A percentile compares a stretch with the other conserved stretches of the same genome.
These are phyloP conservation scores for Areca catechu DNA, from an alignment of 176 grass and related monocot genomes.

Conservation along the genomic window DNA sequence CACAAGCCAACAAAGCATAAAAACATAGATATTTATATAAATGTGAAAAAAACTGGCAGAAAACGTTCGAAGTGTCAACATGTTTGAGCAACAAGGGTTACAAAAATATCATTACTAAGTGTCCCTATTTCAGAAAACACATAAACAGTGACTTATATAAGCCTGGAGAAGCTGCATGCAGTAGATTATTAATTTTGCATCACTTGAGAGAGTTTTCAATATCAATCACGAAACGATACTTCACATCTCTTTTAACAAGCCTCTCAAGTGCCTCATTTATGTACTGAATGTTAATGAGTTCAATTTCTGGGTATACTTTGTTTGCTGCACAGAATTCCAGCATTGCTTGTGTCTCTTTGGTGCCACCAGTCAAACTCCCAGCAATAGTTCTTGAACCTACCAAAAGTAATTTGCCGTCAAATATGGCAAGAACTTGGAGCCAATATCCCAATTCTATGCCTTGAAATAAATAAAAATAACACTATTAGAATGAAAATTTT, in stretches of 20 bases:
- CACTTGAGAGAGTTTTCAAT: slow-evolving; percentile 53
- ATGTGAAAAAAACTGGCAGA: too few species aligned
- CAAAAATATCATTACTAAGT: too few species aligned
- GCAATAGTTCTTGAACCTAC: slow-evolving; percentile 37
- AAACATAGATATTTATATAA: too few species aligned
- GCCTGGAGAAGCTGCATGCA: background rate
- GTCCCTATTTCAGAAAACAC: too few species aligned
- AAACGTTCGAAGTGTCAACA: too few species aligned
- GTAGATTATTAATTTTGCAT: background rate
- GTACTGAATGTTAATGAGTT: slow-evolving; percentile 41
- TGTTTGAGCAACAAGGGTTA: too few species aligned
- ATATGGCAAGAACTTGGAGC: background rate
- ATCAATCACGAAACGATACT: slow-evolving; percentile 79
- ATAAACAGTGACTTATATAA: too few species aligned
- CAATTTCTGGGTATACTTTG: slow-evolving; percentile 42
- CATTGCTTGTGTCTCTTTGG: slow-evolving; percentile 67
- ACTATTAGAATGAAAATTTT: background rate
- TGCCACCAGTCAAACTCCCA: slow-evolving; percentile 55
- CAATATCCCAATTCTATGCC: too few species aligned
- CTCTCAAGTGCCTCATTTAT: slow-evolving; percentile 59
- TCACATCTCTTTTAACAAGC: slow-evolving; percentile 49
- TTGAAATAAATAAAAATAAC: background rate
- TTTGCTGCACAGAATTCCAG: slow-evolving; percentile 45
- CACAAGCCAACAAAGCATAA: too few species aligned
- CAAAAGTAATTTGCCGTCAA: background rate